phyloP scores from a whole-genome alignment of 768 basidiomycete genomes.

The Collybiopsis confluens region DNA sequence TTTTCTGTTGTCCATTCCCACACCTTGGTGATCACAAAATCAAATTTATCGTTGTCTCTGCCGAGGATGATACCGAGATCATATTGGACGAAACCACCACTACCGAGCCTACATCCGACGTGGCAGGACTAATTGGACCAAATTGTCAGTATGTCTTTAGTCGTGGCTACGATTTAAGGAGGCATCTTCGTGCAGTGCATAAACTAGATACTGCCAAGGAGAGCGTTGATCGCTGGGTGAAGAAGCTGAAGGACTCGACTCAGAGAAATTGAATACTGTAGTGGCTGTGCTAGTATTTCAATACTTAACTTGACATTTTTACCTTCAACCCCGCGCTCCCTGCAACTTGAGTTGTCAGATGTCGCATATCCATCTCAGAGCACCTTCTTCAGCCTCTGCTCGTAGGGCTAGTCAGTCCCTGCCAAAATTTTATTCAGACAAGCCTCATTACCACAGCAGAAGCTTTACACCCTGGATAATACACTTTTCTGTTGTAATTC shows the following conservation, averaged over 20 bases:
- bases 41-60: no score
- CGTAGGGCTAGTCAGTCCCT: neutral
- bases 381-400: conserved; percentile 1
- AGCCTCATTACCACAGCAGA: conserved; percentile 28
- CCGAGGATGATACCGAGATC: neutral
- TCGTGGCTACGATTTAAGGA: conserved; percentile 81
- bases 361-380: conserved; percentile 4
- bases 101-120: neutral
- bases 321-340: no score
- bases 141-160: conserved; percentile 69
- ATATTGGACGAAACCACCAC: neutral
- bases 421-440: conserved; percentile 23
- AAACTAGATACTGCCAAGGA: conserved; percentile 57
- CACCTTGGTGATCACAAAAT: conserved; percentile 26
- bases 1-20: conserved; percentile 62
- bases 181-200: conserved; percentile 76
- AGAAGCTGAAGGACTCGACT: neutral
- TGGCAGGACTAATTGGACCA: no score
- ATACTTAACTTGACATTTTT: no score
- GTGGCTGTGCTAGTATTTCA: no score
- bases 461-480: conserved; percentile 41
- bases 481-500: conserved; percentile 54
- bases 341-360: neutral
- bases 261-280: no score
- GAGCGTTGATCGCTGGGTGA: conserved; percentile 56